Percentiles rank a stretch among this genome's conserved stretches.
Conservation (phyloP, 1,284 basidiomycete genomes). For the Porphyrellus sp. region DNA sequence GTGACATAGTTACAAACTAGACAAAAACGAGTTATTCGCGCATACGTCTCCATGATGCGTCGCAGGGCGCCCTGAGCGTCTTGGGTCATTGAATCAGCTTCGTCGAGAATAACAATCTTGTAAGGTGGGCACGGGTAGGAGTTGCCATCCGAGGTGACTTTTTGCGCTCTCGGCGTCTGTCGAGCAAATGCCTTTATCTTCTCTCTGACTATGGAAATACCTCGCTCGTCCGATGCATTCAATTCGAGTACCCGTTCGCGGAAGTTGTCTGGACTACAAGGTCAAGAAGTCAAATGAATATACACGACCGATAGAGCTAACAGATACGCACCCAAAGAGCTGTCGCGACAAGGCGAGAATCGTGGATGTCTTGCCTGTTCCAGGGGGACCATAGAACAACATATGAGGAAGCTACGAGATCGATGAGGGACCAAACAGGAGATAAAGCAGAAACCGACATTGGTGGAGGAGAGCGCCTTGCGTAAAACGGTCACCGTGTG, state of each 20-base stretch:
- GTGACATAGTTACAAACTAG: conserved; percentile 99
- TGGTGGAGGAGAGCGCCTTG: conserved; percentile 89
- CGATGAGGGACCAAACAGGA: conserved; percentile 1
- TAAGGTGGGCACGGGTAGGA: conserved; percentile 95
- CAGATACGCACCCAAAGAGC: conserved; percentile 77
- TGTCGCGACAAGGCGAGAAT: conserved; percentile 94
- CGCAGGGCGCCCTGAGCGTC: conserved; percentile 95
- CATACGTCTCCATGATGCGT: conserved; percentile 98
- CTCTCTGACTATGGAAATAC: conserved; percentile 94
- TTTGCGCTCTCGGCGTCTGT: conserved; percentile 83
- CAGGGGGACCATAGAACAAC: conserved; percentile 99
- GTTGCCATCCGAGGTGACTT: conserved; percentile 74
- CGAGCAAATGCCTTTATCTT: conserved; percentile 99
- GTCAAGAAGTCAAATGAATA: conserved; percentile 2
- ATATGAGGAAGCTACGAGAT: conserved; percentile 89
- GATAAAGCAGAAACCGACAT: conserved; percentile 53
- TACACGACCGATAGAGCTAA: background rate
- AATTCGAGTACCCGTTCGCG: conserved; percentile 91
- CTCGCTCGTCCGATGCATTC: conserved; percentile 99
- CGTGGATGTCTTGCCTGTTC: conserved; percentile 98
- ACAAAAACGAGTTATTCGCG: conserved; percentile 95
- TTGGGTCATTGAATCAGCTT: conserved; percentile 99
- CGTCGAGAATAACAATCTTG: conserved; percentile 98
- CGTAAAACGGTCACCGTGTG: conserved; percentile 91
- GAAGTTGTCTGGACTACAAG: conserved; percentile 88